Percentiles rank a stretch among this genome's conserved stretches.
phyloP scores from a whole-genome alignment of 805 yeast species.

The Metschnikowia vanudenii region DNA sequence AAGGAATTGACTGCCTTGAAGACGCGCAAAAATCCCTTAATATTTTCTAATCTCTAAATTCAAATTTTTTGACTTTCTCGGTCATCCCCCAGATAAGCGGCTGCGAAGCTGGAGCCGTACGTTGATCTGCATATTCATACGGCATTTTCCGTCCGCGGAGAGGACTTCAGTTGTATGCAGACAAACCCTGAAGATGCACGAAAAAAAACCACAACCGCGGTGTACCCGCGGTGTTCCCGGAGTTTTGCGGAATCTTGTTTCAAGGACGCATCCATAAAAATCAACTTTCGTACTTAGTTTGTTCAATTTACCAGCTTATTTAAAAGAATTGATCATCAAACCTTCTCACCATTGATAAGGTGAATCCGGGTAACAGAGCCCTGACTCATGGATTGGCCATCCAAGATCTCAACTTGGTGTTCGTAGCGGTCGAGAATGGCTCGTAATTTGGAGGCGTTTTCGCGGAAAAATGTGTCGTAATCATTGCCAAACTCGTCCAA shows the following conservation, averaged over 20 bases:
- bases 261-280: too few species aligned
- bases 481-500: slow-evolving; percentile 40
- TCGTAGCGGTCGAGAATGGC: slow-evolving; percentile 16
- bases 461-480: slow-evolving; percentile 26
- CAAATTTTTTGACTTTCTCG: not conserved
- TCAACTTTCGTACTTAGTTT: too few species aligned
- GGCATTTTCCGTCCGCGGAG: not conserved
- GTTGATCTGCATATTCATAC: not conserved
- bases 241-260: too few species aligned
- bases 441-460: slow-evolving; percentile 20
- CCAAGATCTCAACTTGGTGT: slow-evolving; percentile 10
- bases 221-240: too few species aligned
- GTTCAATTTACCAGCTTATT: not conserved
- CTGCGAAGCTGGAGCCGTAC: not conserved
- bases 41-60: too few species aligned
- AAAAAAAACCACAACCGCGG: too few species aligned
- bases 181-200: not conserved
- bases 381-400: slow-evolving; percentile 13
- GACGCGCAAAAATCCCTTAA: too few species aligned
- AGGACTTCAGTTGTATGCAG: not conserved
- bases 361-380: slow-evolving; percentile 11
- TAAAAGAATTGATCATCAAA: not conserved
- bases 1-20: too few species aligned
- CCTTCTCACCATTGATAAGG: slow-evolving; percentile 15
- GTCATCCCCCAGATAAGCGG: not conserved